These are phyloP conservation scores for Termitomyces sp. DNA, from an alignment of 768 basidiomycete genomes.

Conservation along the genomic window DNA sequence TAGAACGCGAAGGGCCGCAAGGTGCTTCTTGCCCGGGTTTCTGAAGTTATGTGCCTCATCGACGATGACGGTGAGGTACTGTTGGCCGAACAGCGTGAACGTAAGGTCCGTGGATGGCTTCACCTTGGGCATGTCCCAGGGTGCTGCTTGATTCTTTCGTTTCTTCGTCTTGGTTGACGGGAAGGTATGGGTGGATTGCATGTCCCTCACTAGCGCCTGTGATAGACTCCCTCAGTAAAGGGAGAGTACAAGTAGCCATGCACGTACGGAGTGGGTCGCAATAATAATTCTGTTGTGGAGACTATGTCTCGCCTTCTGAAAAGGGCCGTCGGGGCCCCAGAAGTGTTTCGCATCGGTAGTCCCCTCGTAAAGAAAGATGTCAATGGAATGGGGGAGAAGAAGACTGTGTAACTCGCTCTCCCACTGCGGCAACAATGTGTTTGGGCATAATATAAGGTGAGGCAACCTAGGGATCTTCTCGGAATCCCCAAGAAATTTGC, in stretches of 20 bases:
- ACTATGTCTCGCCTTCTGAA: conserved; percentile 12
- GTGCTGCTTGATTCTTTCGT: not conserved
- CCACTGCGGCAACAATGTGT: not conserved
- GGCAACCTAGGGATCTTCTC: not conserved
- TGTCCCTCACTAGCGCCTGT: not conserved
- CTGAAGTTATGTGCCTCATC: conserved; percentile 23
- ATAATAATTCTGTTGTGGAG: conserved; percentile 17
- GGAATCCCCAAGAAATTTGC: not conserved
- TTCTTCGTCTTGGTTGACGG: not conserved
- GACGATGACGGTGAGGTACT: conserved; percentile 12
- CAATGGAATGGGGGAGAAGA: not conserved
- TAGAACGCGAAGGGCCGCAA: conserved; percentile 8
- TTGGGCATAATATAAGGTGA: not conserved
- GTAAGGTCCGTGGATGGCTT: not conserved
- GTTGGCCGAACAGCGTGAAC: conserved; percentile 14
- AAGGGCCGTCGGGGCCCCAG: conserved; percentile 15
- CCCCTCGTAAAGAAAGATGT: conserved; percentile 24
- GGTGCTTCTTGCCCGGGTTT: conserved; percentile 15
- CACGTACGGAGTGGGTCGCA: conserved; percentile 22
- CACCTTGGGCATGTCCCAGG: conserved; percentile 16
- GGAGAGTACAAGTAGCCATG: accelerated
- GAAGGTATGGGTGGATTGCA: not conserved
- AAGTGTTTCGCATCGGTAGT: conserved; percentile 9
- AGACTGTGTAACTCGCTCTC: not conserved
- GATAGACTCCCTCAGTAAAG: not conserved